Evolutionary conservation across 2,329 filamentous ascomycete species (phyloP), one percentile per base, ranked within the genome.

Genomic region (Xylaria sp.): DNA sequence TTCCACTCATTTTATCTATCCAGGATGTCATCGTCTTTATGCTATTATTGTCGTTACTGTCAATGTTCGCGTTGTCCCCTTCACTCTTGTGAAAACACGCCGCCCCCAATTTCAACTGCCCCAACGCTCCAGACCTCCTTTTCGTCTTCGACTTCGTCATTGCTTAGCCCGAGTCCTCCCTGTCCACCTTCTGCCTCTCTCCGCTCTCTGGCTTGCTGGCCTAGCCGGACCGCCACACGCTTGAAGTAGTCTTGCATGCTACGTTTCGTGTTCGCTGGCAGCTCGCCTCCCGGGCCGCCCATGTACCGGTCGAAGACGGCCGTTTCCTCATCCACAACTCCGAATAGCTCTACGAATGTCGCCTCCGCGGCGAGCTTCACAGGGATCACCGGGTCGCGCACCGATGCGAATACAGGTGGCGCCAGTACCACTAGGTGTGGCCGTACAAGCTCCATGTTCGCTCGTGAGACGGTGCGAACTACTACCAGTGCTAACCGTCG

Each of bases 191-290:
- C 94, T 0, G 96, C 96, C 73, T 97, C 94, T 75, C 89, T 92
- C 73, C 96, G 87, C 82, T 99, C 96, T 69, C 93, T 87, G 1
- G 92, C 94, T 78, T 98, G 96, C 20, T 84, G 87, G n/a, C 92
- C 95, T 22, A 98, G 81, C 73, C 94, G 88, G 75, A 95, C 79
- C 1, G 93, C 93, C 70, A 99, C 92, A 47, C 96, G 86, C 85
- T 97, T 97, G 83, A 98, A 98, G 82, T 99, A 99, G 79, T 99
- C 96, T 66, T 90, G 87, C 91, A 99, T 97, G 78, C 91, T 94
- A 73, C 95, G 87, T 85, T 96, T 96, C 20, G 89, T 89, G 45
- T 88, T 90, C 0, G 92, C 81, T 9, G 89, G 85, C 66, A 97
- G 80, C 2, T 88, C 87, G 57, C 87, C 86, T 5, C 82, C 84